These are phyloP conservation scores for Dryas integrifolia DNA, from an alignment of 331 rosid species.

Conservation along the genomic window DNA sequence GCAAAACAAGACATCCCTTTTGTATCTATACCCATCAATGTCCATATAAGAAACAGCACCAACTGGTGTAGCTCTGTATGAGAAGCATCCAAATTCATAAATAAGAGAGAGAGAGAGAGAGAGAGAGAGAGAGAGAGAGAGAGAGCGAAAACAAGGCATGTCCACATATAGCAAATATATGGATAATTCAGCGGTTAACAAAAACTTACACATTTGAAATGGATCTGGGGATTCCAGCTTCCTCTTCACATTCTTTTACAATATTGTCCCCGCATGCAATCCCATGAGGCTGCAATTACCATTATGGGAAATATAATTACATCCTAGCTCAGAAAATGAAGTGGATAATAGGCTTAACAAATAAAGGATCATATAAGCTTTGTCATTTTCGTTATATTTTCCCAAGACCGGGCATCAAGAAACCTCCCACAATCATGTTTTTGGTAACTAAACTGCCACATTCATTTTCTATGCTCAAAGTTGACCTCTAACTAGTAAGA, in stretches of 20 bases:
- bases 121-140: not conserved
- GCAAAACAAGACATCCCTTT: constrained; percentile 81
- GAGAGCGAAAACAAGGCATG: constrained; percentile 1
- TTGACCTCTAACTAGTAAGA: not conserved
- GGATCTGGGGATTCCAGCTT: constrained; percentile 87
- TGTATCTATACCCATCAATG: constrained; percentile 64
- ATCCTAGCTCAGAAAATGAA: not conserved
- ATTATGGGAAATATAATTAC: constrained; percentile 9
- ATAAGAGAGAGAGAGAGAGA: not conserved
- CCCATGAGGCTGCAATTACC: constrained; percentile 67
- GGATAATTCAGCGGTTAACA: not conserved
- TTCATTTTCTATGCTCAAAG: not conserved
- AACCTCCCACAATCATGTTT: not conserved
- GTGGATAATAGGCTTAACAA: not conserved
- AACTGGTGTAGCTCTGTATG: constrained; percentile 64
- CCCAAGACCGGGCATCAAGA: not conserved
- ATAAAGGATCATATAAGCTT: not conserved
- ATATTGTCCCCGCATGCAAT: constrained; percentile 70
- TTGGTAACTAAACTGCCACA: not conserved
- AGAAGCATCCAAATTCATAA: constrained; percentile 36
- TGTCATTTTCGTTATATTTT: not conserved
- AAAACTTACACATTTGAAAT: constrained; percentile 54
- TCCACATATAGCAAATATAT: not conserved
- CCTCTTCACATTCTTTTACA: constrained; percentile 89
- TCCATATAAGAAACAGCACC: constrained; percentile 82